Percentiles rank a stretch among this genome's conserved stretches.
Conservation (phyloP, 208 protist genomes). For the Leishmania gerbilli region DNA sequence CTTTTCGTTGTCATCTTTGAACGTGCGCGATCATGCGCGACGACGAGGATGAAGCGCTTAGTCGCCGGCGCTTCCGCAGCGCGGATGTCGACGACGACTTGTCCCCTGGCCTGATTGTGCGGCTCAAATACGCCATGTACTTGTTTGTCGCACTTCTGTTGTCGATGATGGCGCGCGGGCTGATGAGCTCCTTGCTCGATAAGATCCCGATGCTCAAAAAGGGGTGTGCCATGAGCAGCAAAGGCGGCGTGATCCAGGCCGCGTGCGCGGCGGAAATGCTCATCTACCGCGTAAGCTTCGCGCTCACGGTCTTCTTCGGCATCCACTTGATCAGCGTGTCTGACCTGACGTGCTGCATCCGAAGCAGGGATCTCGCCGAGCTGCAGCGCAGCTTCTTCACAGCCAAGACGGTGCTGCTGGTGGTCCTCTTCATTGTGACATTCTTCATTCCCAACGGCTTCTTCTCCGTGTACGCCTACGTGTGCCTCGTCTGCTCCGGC, state of each 20-base stretch:
- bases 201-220: constrained; percentile 53
- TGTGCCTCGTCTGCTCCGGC: constrained; percentile 80
- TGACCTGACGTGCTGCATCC: constrained; percentile 86
- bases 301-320: constrained; percentile 80
- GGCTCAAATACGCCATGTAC: constrained; percentile 82
- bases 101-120: constrained; percentile 62
- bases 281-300: constrained; percentile 86
- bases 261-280: constrained; percentile 79
- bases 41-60: constrained; percentile 11
- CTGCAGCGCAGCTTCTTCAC: constrained; percentile 85
- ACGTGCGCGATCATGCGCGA: constrained; percentile 18
- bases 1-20: not conserved
- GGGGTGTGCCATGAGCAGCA: constrained; percentile 50
- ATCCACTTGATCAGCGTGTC: constrained; percentile 85
- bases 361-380: constrained; percentile 63
- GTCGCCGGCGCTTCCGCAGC: constrained; percentile 24
- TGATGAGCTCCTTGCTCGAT: constrained; percentile 55
- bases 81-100: constrained; percentile 39
- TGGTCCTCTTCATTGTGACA: constrained; percentile 60
- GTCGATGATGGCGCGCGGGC: constrained; percentile 62
- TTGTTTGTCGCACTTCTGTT: constrained; percentile 76
- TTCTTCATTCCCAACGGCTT: constrained; percentile 89
- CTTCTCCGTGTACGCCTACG: constrained; percentile 80
- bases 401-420: constrained; percentile 74
- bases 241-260: constrained; percentile 26